Conservation (phyloP, 805 yeast genomes). For the Blastobotrys attinorum region DNA sequence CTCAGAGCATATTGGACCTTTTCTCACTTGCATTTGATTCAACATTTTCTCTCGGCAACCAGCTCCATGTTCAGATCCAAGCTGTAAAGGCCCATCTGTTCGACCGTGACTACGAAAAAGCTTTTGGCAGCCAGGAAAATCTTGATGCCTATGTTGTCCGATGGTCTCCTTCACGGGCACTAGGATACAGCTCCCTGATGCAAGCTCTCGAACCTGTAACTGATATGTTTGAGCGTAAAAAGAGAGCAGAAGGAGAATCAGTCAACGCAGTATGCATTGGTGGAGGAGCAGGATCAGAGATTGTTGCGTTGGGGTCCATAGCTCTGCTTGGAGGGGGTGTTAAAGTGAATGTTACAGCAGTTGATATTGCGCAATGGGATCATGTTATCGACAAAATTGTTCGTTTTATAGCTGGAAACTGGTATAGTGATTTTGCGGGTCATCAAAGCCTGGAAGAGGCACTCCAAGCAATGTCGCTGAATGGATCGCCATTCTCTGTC, state of each 20-base stretch:
- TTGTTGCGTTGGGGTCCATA: slow-evolving; percentile 54
- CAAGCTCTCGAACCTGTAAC: slow-evolving; percentile 40
- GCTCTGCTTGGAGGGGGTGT: slow-evolving; percentile 28
- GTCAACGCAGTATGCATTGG: slow-evolving; percentile 54
- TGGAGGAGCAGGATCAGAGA: slow-evolving; percentile 87
- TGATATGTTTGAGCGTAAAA: slow-evolving; percentile 25
- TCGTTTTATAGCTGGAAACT: slow-evolving; percentile 37
- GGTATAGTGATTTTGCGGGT: slow-evolving; percentile 36
- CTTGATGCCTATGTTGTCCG: slow-evolving; percentile 72
- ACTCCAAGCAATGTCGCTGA: slow-evolving; percentile 2
- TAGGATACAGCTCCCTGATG: slow-evolving; percentile 65
- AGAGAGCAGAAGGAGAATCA: neutral
- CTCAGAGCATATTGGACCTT: slow-evolving; percentile 21
- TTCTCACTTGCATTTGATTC: slow-evolving; percentile 20
- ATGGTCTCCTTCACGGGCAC: slow-evolving; percentile 81
- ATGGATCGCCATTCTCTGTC: slow-evolving; percentile 7
- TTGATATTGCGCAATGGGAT: slow-evolving; percentile 79
- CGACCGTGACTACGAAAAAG: slow-evolving; percentile 60
- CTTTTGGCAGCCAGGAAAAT: slow-evolving; percentile 56
- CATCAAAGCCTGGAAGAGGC: slow-evolving; percentile 3
- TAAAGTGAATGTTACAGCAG: slow-evolving; percentile 40
- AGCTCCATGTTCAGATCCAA: slow-evolving; percentile 45
- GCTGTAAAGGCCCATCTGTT: slow-evolving; percentile 60
- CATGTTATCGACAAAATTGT: slow-evolving; percentile 41
- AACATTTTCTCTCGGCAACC: slow-evolving; percentile 15